These are phyloP conservation scores for Themeda triandra DNA, from an alignment of 176 grass and related monocot genomes.

Conservation along the genomic window DNA sequence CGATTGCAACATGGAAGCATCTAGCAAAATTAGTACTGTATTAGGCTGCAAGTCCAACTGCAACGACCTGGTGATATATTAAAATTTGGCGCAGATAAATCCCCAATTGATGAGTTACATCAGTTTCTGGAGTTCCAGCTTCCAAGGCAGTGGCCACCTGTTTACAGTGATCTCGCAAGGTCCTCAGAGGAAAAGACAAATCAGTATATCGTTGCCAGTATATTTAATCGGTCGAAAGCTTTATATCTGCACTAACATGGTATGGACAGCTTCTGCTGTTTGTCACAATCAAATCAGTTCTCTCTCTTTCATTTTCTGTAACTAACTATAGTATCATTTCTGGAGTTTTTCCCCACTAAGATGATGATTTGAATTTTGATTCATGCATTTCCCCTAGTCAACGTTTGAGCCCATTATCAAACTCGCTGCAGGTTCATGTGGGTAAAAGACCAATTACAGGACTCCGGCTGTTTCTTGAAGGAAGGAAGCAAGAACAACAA, in stretches of 20 bases:
- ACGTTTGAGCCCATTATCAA: not conserved
- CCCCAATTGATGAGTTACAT: conserved; percentile 81
- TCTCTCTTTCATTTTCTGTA: conserved; percentile 1
- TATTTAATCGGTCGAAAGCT: conserved; percentile 90
- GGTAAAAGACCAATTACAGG: conserved; percentile 81
- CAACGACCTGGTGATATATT: conserved; percentile 18
- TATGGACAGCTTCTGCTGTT: conserved; percentile 31
- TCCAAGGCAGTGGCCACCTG: conserved; percentile 95
- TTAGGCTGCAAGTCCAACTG: not conserved
- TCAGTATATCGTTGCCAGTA: conserved; percentile 78
- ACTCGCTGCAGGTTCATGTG: conserved; percentile 73
- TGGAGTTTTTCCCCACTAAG: not conserved
- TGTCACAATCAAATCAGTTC: not conserved
- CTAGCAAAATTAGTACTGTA: conserved; percentile 11
- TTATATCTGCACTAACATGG: conserved; percentile 89
- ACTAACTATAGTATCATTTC: not conserved
- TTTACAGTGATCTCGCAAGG: conserved; percentile 89
- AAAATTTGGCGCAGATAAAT: conserved; percentile 68
- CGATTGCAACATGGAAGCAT: not conserved
- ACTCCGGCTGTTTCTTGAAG: conserved; percentile 82
- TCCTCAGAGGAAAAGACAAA: conserved; percentile 81
- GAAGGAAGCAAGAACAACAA: conserved; percentile 89
- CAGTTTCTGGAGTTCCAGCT: conserved; percentile 98
- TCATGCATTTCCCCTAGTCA: not conserved
- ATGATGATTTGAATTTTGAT: not conserved